Evolutionary conservation across 139 green algal species (phyloP).

Genomic region (Coccomyxa sp.): DNA sequence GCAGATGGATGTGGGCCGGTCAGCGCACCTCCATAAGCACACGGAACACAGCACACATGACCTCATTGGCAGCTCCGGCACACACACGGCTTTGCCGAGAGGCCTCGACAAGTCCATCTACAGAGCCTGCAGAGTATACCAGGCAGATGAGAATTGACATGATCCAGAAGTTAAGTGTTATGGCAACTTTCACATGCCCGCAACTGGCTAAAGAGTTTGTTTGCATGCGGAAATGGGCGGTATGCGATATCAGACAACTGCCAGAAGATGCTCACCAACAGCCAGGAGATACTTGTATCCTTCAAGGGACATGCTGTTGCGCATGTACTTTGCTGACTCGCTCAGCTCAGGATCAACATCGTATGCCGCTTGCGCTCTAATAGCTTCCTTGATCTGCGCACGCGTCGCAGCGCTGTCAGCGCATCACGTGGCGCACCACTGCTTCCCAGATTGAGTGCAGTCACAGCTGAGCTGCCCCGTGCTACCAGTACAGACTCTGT

Average conservation of each 20-base stretch:
- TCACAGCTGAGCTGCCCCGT: too few relatives aligned
- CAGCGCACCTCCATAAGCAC: slow-evolving; percentile 43
- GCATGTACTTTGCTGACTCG: slow-evolving; percentile 27
- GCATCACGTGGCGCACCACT: too few relatives aligned
- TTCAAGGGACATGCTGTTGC: slow-evolving; percentile 29
- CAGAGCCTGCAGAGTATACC: slow-evolving; percentile 16
- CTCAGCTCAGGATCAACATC: slow-evolving; percentile 46
- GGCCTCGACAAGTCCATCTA: slow-evolving; percentile 60
- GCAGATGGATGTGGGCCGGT: background rate
- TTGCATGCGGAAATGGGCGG: background rate
- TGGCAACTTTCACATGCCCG: background rate
- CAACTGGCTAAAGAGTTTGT: background rate
- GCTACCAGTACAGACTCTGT: too few relatives aligned
- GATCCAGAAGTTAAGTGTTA: too few relatives aligned
- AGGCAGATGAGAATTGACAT: background rate
- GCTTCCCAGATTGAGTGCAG: too few relatives aligned
- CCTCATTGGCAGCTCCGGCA: slow-evolving; percentile 39
- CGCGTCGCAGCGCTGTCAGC: too few relatives aligned
- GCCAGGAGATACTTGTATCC: slow-evolving; percentile 37
- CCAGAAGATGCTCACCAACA: slow-evolving; percentile 12
- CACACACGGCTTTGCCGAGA: slow-evolving; percentile 52
- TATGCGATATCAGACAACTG: background rate
- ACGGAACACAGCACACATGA: slow-evolving; percentile 37
- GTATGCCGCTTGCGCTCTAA: slow-evolving; percentile 16
- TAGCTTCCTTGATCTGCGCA: slow-evolving; percentile 32